Evolutionary conservation across 495 filamentous ascomycete genomes (phyloP), one percentile per base, ranked within the genome.

Genomic region (Podospora comata): DNA sequence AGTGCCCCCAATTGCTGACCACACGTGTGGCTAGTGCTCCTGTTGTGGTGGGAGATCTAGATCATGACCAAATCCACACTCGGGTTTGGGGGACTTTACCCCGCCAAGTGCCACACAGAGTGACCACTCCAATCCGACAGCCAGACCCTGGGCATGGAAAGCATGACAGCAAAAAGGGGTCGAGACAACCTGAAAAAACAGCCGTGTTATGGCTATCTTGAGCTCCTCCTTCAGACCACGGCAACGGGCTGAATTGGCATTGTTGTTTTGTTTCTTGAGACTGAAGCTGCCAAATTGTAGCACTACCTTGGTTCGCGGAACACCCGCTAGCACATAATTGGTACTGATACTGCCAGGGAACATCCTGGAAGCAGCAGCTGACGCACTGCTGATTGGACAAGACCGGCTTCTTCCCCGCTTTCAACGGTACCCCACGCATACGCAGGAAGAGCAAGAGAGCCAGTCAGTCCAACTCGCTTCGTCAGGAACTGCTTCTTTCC

Each of bases 221-320:
- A 58, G 56, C n/a, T 58, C 20, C 56, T 32, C 56, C 6, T 58
- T 27, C 19, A 20, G 3, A 20, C 3, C 19, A 5, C 19, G 1
- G n/a, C 23, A 27, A 58, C 23, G 19, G 19, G 23, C n/a, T 20
- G 23, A 58, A 58, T 23, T 15, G 27, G 59, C 30, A 28, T 61
- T 26, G 56, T 23, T 19, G 27, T 23, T 19, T 18, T 23, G 34
- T 23, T 44, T 19, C 0, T 13, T 13, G 16, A 54, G 15, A 15
- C 18, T 44, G 13, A 32, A 19, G 34, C 62, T 57, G 32, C n/a
- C 67, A 16, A 55, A 26, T 13, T 48, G 61, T 62, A 19, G 61
- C 61, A 32, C 61, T 63, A 69, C 53, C 64, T 66, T 69, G 68
- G 68, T 66, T 66, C 64, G 32, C 61, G 64, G 61, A 63, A 63